phyloP scores from a whole-genome alignment of 192 early-diverging fungal genomes.

The Coemansia sp. region DNA sequence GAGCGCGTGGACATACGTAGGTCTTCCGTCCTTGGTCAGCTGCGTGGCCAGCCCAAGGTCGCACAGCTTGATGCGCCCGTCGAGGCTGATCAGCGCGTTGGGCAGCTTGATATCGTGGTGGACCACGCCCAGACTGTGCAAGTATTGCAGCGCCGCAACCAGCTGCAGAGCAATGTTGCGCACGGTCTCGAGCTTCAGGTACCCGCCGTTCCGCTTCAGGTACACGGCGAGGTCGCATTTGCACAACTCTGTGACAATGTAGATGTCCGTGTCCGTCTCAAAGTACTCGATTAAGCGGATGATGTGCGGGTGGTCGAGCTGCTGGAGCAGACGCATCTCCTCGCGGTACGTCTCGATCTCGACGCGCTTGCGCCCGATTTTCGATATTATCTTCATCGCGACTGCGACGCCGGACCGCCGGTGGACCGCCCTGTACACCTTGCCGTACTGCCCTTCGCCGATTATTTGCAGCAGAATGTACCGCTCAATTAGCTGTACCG shows the following conservation, averaged over 20 bases:
- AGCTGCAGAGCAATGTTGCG: slow-evolving; percentile 54
- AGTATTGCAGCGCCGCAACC: slow-evolving; percentile 60
- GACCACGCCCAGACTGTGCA: slow-evolving; percentile 67
- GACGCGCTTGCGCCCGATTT: slow-evolving; percentile 30
- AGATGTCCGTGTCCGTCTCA: slow-evolving; percentile 49
- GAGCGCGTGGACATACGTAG: slow-evolving; percentile 41
- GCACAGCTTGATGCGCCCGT: slow-evolving; percentile 57
- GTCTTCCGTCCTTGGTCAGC: slow-evolving; percentile 42
- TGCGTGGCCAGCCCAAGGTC: slow-evolving; percentile 57
- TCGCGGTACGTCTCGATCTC: slow-evolving; percentile 55
- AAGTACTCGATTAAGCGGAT: slow-evolving; percentile 54
- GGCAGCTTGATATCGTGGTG: slow-evolving; percentile 72
- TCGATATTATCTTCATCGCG: slow-evolving; percentile 54
- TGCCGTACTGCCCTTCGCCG: slow-evolving; percentile 56
- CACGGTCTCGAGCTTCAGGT: slow-evolving; percentile 45
- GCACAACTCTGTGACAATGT: slow-evolving; percentile 56
- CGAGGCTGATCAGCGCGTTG: slow-evolving; percentile 64
- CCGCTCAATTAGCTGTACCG: slow-evolving; percentile 15
- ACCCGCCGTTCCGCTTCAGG: slow-evolving; percentile 39
- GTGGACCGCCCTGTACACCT: slow-evolving; percentile 50
- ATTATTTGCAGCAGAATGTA: slow-evolving; percentile 54
- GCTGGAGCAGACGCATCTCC: slow-evolving; percentile 51
- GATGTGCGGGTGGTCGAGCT: slow-evolving; percentile 51
- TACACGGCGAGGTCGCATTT: slow-evolving; percentile 49
- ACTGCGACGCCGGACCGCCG: slow-evolving; percentile 37